Base-by-base conservation (phyloP, 2,329 filamentous ascomycete species). In the Pseudogymnoascus sp. region DNA sequence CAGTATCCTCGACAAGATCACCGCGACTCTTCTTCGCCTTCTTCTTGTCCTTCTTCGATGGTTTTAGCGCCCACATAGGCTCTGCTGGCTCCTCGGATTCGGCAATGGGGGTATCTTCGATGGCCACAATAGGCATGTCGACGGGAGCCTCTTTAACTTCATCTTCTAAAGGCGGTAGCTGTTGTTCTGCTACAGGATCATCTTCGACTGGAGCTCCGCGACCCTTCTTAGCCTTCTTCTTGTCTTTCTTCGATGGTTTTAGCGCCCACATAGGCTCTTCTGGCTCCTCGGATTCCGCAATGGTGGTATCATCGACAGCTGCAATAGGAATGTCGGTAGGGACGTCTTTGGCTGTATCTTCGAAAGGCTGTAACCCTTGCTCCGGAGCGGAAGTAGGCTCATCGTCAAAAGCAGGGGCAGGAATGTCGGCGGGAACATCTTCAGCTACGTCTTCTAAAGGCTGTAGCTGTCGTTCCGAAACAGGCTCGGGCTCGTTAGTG, bases 31-130 rank as follows among this genome's bases (percentile, higher is more conserved):
- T 35, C 21, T 59, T 59, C 6, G n/a, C 31, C 40, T 71, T 72
- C 62, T 72, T 80, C 71, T 79, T 79, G 8, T 70, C 70, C 63
- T 75, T 75, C 63, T 75, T 75, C 12, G 71, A 71, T 5, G 40
- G 60, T n/a, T 58, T 49, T 8, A 31, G n/a, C 21, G 41, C 31
- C 33, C 28, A 37, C 11, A 12, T 59, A 14, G 40, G 33, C 16
- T 41, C 41, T 5, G 8, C 3, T 12, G 16, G 16, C 21, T 62
- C 31, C 14, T 33, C 60, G 11, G 31, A 5, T 35, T 33, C 33
- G 14, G n/a, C 33, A 21, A 55, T 28, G 6, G 31, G n/a, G 23
- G 60, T 8, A 38, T 41, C 60, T 21, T 49, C 37, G 43, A 37
- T 65, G 62, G 21, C 5, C 2, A n/a, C 5, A 18, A 33, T 55